Base-by-base conservation (phyloP, 192 early-diverging fungal genomes). In the Geranomyces variabilis region DNA sequence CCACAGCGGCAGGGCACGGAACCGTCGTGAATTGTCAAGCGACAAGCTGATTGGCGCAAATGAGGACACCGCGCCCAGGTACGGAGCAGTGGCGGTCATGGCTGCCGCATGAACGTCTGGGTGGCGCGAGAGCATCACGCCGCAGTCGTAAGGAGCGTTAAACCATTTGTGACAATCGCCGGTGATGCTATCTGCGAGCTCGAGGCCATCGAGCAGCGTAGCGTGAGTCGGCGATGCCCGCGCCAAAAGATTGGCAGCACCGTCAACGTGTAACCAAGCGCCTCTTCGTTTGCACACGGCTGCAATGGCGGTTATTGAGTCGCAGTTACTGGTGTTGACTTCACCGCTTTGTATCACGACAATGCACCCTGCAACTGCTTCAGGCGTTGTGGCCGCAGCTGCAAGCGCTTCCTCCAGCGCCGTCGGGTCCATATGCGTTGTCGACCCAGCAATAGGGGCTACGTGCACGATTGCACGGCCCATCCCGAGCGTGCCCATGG, bases 111-210 rank as follows among this genome's bases (percentile, higher is more conserved):
- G 51, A 34, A 66, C 24, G 64, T 49, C 44, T 28, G 24, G 46
- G 46, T 21, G 55, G 2, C 64, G 63, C 64, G 63, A 76, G 53
- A 81, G 69, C 55, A 86, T 84, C 19, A 87, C 43, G 43, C 87
- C 85, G 63, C 81, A 85, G 65, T 88, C 88, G 60, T 88, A 89
- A 7, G 87, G 85, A 0, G 86, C 85, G 67, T 89, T 89, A 14
- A 89, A 71, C 83, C 84, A 89, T 64, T 89, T 89, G 60, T 89
- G 88, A 3, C 80, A 79, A 43, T 88, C 87, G 15, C 73, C 76
- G 14, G 85, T 84, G 59, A 89, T 84, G 53, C 81, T 84, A 71
- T 89, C 82, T 0, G 82, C 86, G 12, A 83, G 33, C 28, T 64
- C 63, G 1, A 64, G 33, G 9, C 63, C 63, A 7, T 19, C 63